Evolutionary conservation across 108 stramenopile genomes (phyloP), one percentile per base, ranked within the genome.

Genomic region (Pseudonitzschia multiseries): DNA sequence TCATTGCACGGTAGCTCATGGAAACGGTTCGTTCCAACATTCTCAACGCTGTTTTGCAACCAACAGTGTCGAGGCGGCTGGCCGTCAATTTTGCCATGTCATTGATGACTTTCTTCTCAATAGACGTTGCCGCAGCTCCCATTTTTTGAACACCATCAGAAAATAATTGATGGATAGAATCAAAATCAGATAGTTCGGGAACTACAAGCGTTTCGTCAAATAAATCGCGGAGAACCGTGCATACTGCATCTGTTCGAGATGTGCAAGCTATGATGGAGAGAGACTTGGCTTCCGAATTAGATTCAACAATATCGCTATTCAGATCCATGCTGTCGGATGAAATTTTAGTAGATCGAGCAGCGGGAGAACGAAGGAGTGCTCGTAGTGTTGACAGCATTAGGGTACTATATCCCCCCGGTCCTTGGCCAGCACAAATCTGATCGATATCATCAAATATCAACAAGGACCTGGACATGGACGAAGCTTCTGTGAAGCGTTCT

Each of bases 381-480:
- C 91, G 42, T n/a, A 92, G 68, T 27, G 91, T 93, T 1, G 91
- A 81, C 36, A 93, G 26, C 89, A 93, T 93, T 22, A 90, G 71
- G 42, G 84, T 87, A 46, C 87, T 88, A 59, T 90, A 90, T 0
- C 86, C 91, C 0, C 73, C 80, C 26, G 74, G 67, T n/a, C 87
- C 86, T 15, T 52, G 36, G 12, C 91, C 89, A 10, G 88, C 87
- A 63, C 82, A 83, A 18, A 93, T 80, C 46, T 89, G 89, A 70
- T 93, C 92, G 44, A 93, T 73, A 42, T 93, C 92, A 59, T 93
- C 92, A 2, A 93, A 69, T 0, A 93, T 87, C 29, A 93, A 53
- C 24, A 93, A 57, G 0, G 87, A 84, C 63, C 77, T 68, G 9
- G 86, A 65, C 86, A 89, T 86, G 65, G 87, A 84, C 46, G 83